These are phyloP conservation scores for Platanthera zijinensis DNA, from an alignment of 106 monocot species.

Conservation along the genomic window DNA sequence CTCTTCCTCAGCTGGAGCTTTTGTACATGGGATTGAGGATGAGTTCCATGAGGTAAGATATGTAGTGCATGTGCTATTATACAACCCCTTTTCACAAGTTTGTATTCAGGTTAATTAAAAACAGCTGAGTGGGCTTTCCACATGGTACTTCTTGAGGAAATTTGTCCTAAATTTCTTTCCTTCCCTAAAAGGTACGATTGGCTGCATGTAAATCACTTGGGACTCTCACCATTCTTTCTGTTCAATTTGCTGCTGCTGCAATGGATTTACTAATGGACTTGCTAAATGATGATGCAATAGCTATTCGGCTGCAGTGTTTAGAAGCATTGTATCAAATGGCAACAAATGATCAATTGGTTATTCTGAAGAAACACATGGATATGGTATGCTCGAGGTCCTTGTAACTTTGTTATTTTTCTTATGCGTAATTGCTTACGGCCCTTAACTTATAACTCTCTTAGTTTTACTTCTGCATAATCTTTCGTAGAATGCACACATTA, in stretches of 20 bases:
- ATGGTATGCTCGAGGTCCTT: conserved; percentile 42
- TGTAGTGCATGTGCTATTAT: background rate
- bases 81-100: background rate
- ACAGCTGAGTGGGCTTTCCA: background rate
- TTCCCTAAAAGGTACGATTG: conserved; percentile 45
- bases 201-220: conserved; percentile 72
- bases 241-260: conserved; percentile 46
- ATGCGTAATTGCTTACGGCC: background rate
- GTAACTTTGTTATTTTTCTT: background rate
- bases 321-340: conserved; percentile 64
- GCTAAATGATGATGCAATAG: conserved; percentile 65
- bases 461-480: background rate
- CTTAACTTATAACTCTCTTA: no score
- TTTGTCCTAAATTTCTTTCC: conserved; percentile 3
- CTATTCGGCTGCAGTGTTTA: conserved; percentile 56
- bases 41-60: conserved; percentile 72
- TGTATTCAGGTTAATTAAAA: background rate
- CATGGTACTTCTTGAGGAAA: background rate
- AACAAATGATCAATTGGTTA: conserved; percentile 28
- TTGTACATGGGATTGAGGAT: conserved; percentile 90
- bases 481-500: background rate
- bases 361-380: conserved; percentile 73
- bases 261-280: conserved; percentile 75
- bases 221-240: conserved; percentile 45
- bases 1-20: conserved; percentile 64